Base-by-base conservation (phyloP, 805 yeast genomes). In the Wickerhamiella lipophila region DNA sequence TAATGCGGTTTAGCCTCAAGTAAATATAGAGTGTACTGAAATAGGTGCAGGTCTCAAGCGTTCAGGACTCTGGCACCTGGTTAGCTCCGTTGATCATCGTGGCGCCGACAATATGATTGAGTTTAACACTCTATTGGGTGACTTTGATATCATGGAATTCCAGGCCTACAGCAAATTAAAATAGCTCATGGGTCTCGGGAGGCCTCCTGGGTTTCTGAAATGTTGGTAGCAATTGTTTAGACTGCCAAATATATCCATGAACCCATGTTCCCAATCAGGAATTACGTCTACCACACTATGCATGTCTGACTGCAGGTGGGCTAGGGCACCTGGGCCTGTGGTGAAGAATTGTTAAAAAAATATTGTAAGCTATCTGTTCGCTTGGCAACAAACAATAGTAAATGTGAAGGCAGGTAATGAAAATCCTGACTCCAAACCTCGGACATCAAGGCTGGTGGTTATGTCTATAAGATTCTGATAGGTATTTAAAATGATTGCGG, bases 271-370 rank as follows among this genome's bases (percentile, higher is more conserved):
- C 38, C 19, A 32, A 32, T 32, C 38, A 32, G 38, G 38, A 32
- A 32, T 32, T n/a, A 6, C 38, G 38, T 32, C 38, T 32, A 16
- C 38, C 38, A 9, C 15, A n/a, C 11, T n/a, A 9, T 32, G 38
- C 38, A 32, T 32, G 38, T 32, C 38, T 9, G 38, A 32, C 38
- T 32, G 38, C 38, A 32, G 19, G n/a, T 32, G 38, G 38, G 38
- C 38, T 32, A 32, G 38, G 38, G 38, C 38, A 15, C 11, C 5
- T 9, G 11, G n/a, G 19, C 19, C 15, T 32, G 38, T 32, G 19
- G 19, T 32, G 18, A n/a, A n/a, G 19, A 32, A 6, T 32, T 15
- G 9, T 6, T 18, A 9, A 29, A 29, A 29, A 32, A 32, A 16
- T 32, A 16, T 4, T n/a, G 38, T n/a, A 32, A 32, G 19, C 38